Conservation (phyloP, 179 eudicot species). For the Gypsophila paniculata region DNA sequence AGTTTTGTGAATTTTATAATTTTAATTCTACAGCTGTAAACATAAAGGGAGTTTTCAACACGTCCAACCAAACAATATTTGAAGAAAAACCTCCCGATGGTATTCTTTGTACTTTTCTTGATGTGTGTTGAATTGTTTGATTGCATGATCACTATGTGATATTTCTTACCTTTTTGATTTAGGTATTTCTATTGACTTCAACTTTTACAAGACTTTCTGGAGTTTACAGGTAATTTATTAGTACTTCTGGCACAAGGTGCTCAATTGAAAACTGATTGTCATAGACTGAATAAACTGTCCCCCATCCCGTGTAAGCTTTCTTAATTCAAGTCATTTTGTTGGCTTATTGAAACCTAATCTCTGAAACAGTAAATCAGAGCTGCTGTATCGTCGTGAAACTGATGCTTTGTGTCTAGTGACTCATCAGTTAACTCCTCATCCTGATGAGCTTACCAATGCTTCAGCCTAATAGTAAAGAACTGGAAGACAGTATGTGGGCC, state of each 20-base stretch:
- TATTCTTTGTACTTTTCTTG: constrained; percentile 24
- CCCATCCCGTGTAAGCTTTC: constrained; percentile 1
- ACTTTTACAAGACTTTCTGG: constrained; percentile 99
- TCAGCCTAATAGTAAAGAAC: background rate
- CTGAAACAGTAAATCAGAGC: constrained; percentile 6
- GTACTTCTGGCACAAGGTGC: constrained; percentile 12
- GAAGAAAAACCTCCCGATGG: constrained; percentile 89
- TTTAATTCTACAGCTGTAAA: constrained; percentile 70
- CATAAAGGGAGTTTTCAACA: constrained; percentile 97
- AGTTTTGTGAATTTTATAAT: background rate
- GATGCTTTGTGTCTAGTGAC: constrained; percentile 15
- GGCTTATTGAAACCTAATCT: constrained; percentile 7
- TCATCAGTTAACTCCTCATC: background rate
- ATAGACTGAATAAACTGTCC: background rate
- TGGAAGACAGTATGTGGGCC: background rate
- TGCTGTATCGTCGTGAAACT: constrained; percentile 9
- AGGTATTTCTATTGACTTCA: constrained; percentile 95
- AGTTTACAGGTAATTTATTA: constrained; percentile 77
- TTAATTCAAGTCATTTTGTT: background rate
- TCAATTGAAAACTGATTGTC: background rate
- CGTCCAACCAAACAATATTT: constrained; percentile 88
- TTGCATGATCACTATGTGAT: constrained; percentile 8
- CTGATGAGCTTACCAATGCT: background rate
- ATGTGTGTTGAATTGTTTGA: constrained; percentile 5
- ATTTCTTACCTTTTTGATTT: constrained; percentile 13